Evolutionary conservation across 2,329 filamentous ascomycete species (phyloP), one percentile per base, ranked within the genome.

Genomic region (Trichoderma sp.): DNA sequence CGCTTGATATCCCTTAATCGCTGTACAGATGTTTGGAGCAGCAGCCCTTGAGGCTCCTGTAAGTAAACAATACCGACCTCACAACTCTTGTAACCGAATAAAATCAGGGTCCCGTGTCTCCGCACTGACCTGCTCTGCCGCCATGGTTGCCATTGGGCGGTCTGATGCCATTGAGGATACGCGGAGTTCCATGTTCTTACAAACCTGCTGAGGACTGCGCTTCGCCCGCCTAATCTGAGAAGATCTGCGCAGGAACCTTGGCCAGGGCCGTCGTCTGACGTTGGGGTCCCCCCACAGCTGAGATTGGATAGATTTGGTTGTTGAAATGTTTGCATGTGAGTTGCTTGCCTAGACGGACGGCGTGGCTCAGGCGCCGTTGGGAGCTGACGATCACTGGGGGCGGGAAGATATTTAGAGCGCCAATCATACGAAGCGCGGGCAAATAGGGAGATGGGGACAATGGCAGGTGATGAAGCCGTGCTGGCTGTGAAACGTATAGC

Each of bases 251-350:
- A 21, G 33, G 33, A 43, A 37, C 60, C 47, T 59, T 57, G 40
- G 37, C 31, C 14, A 35, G 55, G 29, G 40, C 59, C 47, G 61
- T 55, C 68, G 53, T 49, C 68, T 69, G 68, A 69, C 68, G 60
- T 66, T n/a, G 68, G 24, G 29, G 47, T 47, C 55, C 62, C 40
- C 31, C 68, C 61, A 43, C 53, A 47, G 56, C 61, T 52, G 24
- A 69, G 40, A 56, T 29, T 56, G 60, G 37, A 24, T n/a, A 47
- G 56, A 31, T 31, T 66, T 53, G 40, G 33, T 35, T 13, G 33
- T 35, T 14, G 11, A 14, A 61, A 66, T 29, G 40, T 16, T 31
- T 31, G 52, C 37, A 40, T 27, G 57, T 49, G 40, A 31, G 10
- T 14, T 61, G 58, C 19, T 14, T 33, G 55, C 55, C 29, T 21